Evolutionary conservation across 2,329 filamentous ascomycete species (phyloP).

Genomic region (Drechslerella coelobrocha): DNA sequence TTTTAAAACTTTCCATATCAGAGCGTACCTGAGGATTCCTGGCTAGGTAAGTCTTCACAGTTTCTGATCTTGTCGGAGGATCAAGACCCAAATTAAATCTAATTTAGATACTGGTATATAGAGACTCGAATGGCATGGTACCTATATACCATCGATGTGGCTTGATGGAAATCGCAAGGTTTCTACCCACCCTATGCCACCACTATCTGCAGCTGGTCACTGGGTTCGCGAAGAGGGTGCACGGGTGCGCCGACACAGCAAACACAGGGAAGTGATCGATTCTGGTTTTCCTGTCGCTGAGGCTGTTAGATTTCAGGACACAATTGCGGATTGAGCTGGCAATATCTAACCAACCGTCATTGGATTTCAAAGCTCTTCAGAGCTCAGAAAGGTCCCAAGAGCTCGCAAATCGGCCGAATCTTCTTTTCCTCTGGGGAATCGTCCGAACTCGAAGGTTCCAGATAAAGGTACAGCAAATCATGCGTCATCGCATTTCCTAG

Average conservation of each 20-base stretch:
- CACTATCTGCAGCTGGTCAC: too few species aligned
- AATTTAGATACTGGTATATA: too few species aligned
- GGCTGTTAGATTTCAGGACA: conserved; percentile 2
- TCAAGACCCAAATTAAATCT: too few species aligned
- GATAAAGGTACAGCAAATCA: conserved; percentile 3
- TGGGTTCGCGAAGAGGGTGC: neutral
- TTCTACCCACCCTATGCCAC: too few species aligned
- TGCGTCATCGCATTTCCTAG: neutral
- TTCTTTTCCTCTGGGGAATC: neutral
- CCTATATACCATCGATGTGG: too few species aligned
- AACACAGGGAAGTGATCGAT: neutral
- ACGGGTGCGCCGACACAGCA: neutral
- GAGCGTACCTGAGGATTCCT: too few species aligned
- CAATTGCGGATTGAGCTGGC: neutral
- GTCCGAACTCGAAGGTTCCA: neutral
- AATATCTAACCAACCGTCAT: conserved; percentile 1
- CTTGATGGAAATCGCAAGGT: too few species aligned
- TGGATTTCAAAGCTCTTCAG: neutral
- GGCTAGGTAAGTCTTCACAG: too few species aligned
- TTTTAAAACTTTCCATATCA: too few species aligned
- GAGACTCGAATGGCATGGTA: too few species aligned
- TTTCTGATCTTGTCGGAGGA: too few species aligned
- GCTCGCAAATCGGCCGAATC: neutral
- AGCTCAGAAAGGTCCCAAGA: neutral
- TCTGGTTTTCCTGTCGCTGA: neutral